phyloP scores from a whole-genome alignment of 129 eudicot genomes.

The Centaurea solstitialis region DNA sequence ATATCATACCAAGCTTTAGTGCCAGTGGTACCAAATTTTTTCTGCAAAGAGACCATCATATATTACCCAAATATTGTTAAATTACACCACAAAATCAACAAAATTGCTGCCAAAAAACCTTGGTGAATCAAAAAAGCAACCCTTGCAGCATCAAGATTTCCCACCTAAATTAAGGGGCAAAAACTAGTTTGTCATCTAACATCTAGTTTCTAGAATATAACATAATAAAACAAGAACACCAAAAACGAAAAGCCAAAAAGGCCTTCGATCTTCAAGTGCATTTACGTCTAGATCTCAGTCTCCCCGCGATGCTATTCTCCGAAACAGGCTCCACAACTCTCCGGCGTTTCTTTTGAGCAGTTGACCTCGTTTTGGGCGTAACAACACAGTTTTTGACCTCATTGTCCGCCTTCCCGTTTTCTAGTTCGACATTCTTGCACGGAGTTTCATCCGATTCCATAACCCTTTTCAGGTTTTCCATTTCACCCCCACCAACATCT shows the following conservation, averaged over 20 bases:
- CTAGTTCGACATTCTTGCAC: neutral
- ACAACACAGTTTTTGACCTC: neutral
- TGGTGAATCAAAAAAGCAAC: neutral
- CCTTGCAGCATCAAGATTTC: slow-evolving; percentile 1
- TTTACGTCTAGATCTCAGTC: slow-evolving; percentile 42
- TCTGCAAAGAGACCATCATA: neutral
- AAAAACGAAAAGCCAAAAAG: neutral
- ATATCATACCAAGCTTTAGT: neutral
- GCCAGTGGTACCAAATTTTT: neutral
- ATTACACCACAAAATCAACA: neutral
- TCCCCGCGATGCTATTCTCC: slow-evolving; percentile 53
- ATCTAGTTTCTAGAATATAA: neutral
- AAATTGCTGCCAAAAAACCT: neutral
- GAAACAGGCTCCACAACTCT: slow-evolving; percentile 1
- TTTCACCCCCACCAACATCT: neutral
- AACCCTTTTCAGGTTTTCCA: slow-evolving; percentile 2
- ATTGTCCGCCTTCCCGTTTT: slow-evolving; percentile 18
- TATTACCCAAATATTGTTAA: neutral
- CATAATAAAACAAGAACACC: neutral
- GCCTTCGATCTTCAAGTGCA: slow-evolving; percentile 21
- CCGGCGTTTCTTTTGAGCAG: slow-evolving; percentile 34
- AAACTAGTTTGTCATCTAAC: neutral
- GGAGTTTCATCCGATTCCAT: slow-evolving; percentile 8
- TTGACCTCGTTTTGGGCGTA: slow-evolving; percentile 28
- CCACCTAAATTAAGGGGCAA: neutral